Percentiles rank a stretch among this genome's conserved stretches.
These are phyloP conservation scores for Glarea lozoyensis DNA, from an alignment of 495 filamentous ascomycete genomes.

Conservation along the genomic window DNA sequence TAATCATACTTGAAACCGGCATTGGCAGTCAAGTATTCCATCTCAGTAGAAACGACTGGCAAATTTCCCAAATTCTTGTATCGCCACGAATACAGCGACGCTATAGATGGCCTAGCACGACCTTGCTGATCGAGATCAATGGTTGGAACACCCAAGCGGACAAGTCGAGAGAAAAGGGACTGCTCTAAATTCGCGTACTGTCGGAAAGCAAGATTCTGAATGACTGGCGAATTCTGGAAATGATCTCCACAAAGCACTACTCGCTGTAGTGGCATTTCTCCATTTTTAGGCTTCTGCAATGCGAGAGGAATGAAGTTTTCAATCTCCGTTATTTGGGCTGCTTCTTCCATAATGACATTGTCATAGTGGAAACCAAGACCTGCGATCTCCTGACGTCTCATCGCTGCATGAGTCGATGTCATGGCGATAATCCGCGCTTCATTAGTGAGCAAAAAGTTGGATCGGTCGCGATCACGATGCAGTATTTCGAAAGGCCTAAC, in stretches of 20 bases:
- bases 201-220: slow-evolving; percentile 92
- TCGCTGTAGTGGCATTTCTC: slow-evolving; percentile 68
- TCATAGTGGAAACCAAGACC: slow-evolving; percentile 92
- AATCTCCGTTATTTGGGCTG: slow-evolving; percentile 94
- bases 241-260: slow-evolving; percentile 94
- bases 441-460: slow-evolving; percentile 90
- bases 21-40: slow-evolving; percentile 77
- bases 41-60: slow-evolving; percentile 53
- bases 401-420: slow-evolving; percentile 98
- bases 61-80: slow-evolving; percentile 77
- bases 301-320: slow-evolving; percentile 93
- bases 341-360: slow-evolving; percentile 98
- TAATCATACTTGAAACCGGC: slow-evolving; percentile 89
- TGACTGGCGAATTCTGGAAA: slow-evolving; percentile 90
- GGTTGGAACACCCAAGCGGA: slow-evolving; percentile 81
- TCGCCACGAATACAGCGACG: slow-evolving; percentile 87
- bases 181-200: slow-evolving; percentile 96
- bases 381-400: slow-evolving; percentile 87
- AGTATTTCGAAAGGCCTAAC: slow-evolving; percentile 94
- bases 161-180: slow-evolving; percentile 83
- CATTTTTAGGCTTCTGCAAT: slow-evolving; percentile 71
- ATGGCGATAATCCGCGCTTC: slow-evolving; percentile 95
- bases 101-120: slow-evolving; percentile 75
- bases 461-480: slow-evolving; percentile 76
- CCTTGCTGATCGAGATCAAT: slow-evolving; percentile 91